Evolutionary conservation across 805 yeast genomes (phyloP).

Genomic region (Yarrowia sp.): DNA sequence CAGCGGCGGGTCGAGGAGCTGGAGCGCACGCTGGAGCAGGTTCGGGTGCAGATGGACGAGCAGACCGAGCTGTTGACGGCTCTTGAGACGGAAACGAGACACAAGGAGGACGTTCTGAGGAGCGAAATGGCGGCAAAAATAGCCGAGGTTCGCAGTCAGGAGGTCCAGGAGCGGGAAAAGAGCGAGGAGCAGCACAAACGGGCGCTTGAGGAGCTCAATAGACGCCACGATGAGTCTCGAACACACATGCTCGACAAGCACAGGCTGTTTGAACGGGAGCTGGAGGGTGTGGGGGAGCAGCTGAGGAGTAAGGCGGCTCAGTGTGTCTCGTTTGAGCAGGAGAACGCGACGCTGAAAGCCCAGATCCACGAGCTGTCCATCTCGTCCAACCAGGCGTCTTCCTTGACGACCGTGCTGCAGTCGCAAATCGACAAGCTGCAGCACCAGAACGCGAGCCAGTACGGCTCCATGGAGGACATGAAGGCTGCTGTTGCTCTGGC

Average conservation of each 20-base stretch:
- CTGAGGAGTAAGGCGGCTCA: background rate
- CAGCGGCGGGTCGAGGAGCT: background rate
- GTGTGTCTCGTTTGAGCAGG: background rate
- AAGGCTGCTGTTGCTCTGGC: constrained; percentile 46
- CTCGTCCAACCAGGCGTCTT: constrained; percentile 43
- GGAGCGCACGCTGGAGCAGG: background rate
- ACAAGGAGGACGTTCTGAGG: background rate
- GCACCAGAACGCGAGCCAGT: constrained; percentile 42
- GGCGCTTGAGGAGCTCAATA: constrained; percentile 11
- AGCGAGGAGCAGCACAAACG: constrained; percentile 11
- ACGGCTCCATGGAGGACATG: constrained; percentile 43
- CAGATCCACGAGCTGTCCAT: constrained; percentile 48
- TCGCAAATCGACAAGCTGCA: constrained; percentile 43
- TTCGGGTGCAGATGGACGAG: background rate
- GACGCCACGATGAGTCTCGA: constrained; percentile 26
- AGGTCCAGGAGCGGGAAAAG: constrained; percentile 10
- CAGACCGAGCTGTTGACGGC: background rate
- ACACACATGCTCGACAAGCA: background rate
- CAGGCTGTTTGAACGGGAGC: background rate
- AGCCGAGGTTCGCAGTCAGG: background rate
- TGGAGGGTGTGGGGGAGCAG: background rate
- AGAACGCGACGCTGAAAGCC: constrained; percentile 44
- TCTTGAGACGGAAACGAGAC: background rate
- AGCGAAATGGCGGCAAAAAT: background rate
- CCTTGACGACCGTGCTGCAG: constrained; percentile 42